These are phyloP conservation scores for Dictyophora rubrovolvata DNA, from an alignment of 768 basidiomycete species.

Conservation along the genomic window DNA sequence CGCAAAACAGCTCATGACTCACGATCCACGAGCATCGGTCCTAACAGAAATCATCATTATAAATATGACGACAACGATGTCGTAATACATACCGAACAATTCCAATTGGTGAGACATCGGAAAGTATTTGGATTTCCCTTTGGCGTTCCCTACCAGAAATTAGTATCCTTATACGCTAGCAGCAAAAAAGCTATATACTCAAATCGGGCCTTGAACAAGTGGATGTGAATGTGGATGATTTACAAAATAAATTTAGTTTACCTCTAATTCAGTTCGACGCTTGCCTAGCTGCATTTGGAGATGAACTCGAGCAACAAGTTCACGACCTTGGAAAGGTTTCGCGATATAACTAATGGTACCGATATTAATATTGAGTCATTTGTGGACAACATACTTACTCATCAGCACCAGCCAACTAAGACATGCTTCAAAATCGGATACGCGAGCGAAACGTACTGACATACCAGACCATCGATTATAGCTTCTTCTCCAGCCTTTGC, in stretches of 20 bases:
- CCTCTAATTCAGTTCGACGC: conserved; percentile 15
- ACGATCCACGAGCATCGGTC: conserved; percentile 1
- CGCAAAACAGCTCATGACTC: neutral
- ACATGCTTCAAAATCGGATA: neutral
- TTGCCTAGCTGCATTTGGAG: conserved; percentile 32
- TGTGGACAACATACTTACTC: conserved; percentile 15
- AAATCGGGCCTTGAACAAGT: conserved; percentile 5
- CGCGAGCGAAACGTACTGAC: neutral
- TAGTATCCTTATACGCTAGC: neutral
- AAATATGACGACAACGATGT: neutral
- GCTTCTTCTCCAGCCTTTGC: conserved; percentile 28
- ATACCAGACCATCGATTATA: conserved; percentile 24
- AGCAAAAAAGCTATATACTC: neutral
- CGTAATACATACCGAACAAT: conserved; percentile 6
- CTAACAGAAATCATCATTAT: neutral
- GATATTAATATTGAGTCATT: neutral
- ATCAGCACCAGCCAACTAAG: conserved; percentile 25
- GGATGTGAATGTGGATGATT: neutral
- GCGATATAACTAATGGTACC: conserved; percentile 21
- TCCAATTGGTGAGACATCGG: conserved; percentile 7
- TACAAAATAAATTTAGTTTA: neutral
- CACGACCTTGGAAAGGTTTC: conserved; percentile 30
- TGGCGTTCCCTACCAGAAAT: conserved; percentile 6
- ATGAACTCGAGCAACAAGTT: conserved; percentile 28
- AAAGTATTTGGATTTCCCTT: conserved; percentile 7